Percentiles rank a stretch among this genome's conserved stretches.
phyloP scores from a whole-genome alignment of 176 grass and related monocot genomes.

The Otatea glauca region DNA sequence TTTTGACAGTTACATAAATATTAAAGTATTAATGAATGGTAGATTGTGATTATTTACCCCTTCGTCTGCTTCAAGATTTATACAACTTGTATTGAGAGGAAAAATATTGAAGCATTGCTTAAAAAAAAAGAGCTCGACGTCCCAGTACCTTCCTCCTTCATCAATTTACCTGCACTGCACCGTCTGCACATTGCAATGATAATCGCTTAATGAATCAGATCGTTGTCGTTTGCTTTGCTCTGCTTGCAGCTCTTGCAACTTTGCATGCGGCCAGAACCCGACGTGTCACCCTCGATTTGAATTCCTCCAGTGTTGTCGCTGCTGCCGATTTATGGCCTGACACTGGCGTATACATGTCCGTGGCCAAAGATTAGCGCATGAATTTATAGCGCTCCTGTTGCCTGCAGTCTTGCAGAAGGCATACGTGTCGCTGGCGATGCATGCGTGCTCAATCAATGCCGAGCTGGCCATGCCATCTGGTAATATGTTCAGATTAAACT shows the following conservation, averaged over 20 bases:
- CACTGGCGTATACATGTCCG: background rate
- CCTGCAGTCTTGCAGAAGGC: background rate
- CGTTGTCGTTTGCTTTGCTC: background rate
- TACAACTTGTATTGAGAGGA: too few relatives aligned
- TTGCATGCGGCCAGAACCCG: background rate
- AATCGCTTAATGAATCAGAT: background rate
- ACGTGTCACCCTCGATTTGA: slow-evolving; percentile 14
- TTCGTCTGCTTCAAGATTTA: too few relatives aligned
- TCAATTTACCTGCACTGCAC: background rate
- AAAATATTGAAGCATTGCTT: too few relatives aligned
- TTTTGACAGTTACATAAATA: too few relatives aligned
- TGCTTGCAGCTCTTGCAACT: background rate
- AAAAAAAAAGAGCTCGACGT: too few relatives aligned
- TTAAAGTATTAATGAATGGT: too few relatives aligned
- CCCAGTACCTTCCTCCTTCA: background rate
- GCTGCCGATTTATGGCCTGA: slow-evolving; percentile 39
- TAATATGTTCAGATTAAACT: background rate
- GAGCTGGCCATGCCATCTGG: background rate
- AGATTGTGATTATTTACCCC: too few relatives aligned
- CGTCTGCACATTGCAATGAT: background rate
- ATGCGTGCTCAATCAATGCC: slow-evolving; percentile 14
- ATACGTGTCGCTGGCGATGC: background rate
- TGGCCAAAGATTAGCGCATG: background rate
- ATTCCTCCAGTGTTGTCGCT: background rate
- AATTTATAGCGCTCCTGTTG: slow-evolving; percentile 7